Evolutionary conservation across 306 rosid species (phyloP), one percentile per base, ranked within the genome.

Genomic region (Vigna unguiculata): DNA sequence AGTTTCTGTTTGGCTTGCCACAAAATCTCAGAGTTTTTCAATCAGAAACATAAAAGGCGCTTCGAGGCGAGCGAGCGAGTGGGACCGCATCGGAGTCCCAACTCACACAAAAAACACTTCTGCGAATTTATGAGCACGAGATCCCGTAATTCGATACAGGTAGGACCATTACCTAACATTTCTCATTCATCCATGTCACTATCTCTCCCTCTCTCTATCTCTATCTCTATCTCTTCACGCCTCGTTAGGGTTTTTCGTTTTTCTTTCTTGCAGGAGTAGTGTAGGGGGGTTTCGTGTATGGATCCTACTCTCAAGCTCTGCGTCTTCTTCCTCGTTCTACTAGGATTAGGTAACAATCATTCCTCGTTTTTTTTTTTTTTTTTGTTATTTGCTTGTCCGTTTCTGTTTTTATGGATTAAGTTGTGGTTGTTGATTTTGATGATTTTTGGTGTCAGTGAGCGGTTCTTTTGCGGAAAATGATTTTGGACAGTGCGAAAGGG

Each of bases 41-140:
- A n/a, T 41, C 36, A 5, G 6, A 36, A 21, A 49, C 25, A 14
- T 62, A 57, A 64, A 72, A 70, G 73, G 66, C 63, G 54, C 77
- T 76, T 80, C 76, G 9, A 3, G 13, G 17, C 16, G 73, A 19
- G 5, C 16, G 73, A 19, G 5, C 13, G 58, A 28, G 78, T 77
- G 85, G 86, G 83, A 30, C 86, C 85, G 75, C 78, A 81, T 78
- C 75, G 82, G 71, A 83, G 61, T 80, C 71, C 85, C 85, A 71
- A 22, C 30, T 66, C 92, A 74, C 61, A 22, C 30, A 70, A 28
- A 28, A 28, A 91, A 77, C 49, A 60, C 47, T 81, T 78, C 43
- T 36, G 54, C 22, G 61, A 83, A 80, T 87, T 94, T 87, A 86
- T 77, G 95, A 89, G 67, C 97, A 81, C 97, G 87, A 89, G 88